Conservation (phyloP, 768 basidiomycete species). For the Naganishia vishniacii region DNA sequence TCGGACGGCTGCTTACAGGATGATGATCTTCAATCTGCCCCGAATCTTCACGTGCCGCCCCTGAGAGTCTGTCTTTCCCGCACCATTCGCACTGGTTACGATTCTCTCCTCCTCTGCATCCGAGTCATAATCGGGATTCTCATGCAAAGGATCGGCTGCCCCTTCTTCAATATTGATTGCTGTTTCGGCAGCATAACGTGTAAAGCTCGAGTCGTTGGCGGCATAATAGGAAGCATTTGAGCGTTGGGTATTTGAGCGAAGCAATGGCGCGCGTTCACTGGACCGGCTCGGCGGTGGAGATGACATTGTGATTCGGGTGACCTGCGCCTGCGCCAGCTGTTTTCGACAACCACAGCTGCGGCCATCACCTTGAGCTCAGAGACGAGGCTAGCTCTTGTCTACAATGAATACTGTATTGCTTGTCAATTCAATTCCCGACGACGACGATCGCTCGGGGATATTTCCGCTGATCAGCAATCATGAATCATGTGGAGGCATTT, state of each 20-base stretch:
- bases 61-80: neutral
- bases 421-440: neutral
- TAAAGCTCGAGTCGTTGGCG: constrained; percentile 25
- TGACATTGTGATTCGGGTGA: neutral
- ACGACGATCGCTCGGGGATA: constrained; percentile 14
- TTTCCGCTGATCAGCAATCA: neutral
- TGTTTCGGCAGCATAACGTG: constrained; percentile 25
- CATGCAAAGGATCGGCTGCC: constrained; percentile 20
- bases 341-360: no score
- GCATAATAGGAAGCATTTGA: constrained; percentile 12
- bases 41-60: constrained; percentile 5
- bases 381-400: no score
- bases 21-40: constrained; percentile 2
- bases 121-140: constrained; percentile 19
- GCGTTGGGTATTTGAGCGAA: constrained; percentile 1
- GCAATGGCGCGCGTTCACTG: constrained; percentile 8
- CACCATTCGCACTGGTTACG: neutral
- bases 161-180: constrained; percentile 24
- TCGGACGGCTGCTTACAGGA: neutral
- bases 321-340: no score
- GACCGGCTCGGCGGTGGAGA: neutral
- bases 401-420: no score
- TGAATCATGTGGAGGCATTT: constrained; percentile 20
- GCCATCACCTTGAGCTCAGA: no score
- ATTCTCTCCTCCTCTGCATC: constrained; percentile 13